Conservation (phyloP, 2,329 filamentous ascomycete species). For the Stagonosporopsis cucurbitacearum region DNA sequence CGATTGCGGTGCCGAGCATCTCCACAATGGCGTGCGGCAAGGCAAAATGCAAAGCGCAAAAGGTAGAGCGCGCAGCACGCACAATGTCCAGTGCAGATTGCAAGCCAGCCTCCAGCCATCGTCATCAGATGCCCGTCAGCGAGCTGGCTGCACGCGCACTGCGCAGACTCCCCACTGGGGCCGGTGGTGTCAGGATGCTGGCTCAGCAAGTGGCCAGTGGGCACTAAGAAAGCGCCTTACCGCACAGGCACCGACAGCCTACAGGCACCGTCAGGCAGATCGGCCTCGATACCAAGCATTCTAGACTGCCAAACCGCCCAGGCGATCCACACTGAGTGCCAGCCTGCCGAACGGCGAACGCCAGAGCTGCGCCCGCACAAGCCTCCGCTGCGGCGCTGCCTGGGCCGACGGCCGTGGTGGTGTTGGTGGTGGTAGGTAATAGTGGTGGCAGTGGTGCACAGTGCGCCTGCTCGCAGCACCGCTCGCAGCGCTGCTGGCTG, state of each 20-base stretch:
- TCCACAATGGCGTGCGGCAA: slow-evolving; percentile 15
- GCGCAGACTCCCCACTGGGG: slow-evolving; percentile 8
- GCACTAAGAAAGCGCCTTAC: not conserved
- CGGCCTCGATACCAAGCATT: slow-evolving; percentile 13
- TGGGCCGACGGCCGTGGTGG: not conserved
- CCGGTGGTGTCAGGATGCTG: not conserved
- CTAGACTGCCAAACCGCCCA: slow-evolving; percentile 18
- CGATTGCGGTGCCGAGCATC: slow-evolving; percentile 16
- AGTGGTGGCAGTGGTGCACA: too few species aligned
- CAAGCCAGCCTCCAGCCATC: slow-evolving; percentile 9
- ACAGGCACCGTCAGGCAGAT: slow-evolving; percentile 10
- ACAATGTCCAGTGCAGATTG: not conserved
- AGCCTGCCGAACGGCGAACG: slow-evolving; percentile 16
- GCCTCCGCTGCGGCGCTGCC: not conserved
- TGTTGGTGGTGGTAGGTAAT: too few species aligned
- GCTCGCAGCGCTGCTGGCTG: slow-evolving; percentile 7
- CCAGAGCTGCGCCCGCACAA: slow-evolving; percentile 3
- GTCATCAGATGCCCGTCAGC: slow-evolving; percentile 12
- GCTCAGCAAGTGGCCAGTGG: too few species aligned
- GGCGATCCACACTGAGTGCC: slow-evolving; percentile 7
- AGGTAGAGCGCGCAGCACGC: too few species aligned
- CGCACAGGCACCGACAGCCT: slow-evolving; percentile 12
- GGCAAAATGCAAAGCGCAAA: slow-evolving; percentile 9
- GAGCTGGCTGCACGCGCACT: slow-evolving; percentile 9
- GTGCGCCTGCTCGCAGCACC: slow-evolving; percentile 5